Evolutionary conservation across 2,329 filamentous ascomycete species (phyloP), one percentile per base, ranked within the genome.

Genomic region (Neofusicoccum umdonicola): DNA sequence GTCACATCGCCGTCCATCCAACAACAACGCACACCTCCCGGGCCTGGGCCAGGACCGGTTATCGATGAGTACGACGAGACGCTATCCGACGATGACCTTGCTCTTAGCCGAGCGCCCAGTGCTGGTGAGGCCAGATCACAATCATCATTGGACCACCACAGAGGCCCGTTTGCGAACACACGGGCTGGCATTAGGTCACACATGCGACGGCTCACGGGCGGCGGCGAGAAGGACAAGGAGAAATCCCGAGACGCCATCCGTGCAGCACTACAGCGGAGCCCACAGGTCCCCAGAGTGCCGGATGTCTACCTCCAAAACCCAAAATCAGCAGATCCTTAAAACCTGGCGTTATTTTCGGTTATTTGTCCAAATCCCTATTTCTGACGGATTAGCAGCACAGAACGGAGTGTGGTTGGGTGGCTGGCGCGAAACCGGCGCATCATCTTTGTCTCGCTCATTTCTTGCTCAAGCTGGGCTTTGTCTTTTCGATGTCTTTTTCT

Each of bases 1-100:
- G 86, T 96, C 60, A 97, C 94, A 0, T 96, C 92, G 0, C 93
- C 94, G 0, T 83, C 82, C 13, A 85, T 85, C 66, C 80, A 83
- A 65, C 77, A 78, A 34, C 78, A 81, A 86, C 63, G 83, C 82
- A 12, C 83, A 91, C 56, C 81, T 88, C 2, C 92, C 90, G 62
- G 62, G 4, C 62, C 54, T 4, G 63, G 63, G 7, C 63, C 63
- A 2, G 63, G 63, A 3, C 63, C 63, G 2, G 56, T 60, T 11
- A 65, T 96, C 65, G 92, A 96, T 65, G 93, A 97, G 69, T 81
- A 79, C 44, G 77, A 91, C 47, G 91, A 90, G 60, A 84, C 90
- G 0, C 89, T 94, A 69, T 96, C 92, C 0, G 94, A 97, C 68
- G 88, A 88, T 13, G 90, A 93, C 13, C 65, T 74, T 80, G 88